Evolutionary conservation across 1,284 basidiomycete species (phyloP), one percentile per base, ranked within the genome.

Genomic region (Rhodofomes roseus): DNA sequence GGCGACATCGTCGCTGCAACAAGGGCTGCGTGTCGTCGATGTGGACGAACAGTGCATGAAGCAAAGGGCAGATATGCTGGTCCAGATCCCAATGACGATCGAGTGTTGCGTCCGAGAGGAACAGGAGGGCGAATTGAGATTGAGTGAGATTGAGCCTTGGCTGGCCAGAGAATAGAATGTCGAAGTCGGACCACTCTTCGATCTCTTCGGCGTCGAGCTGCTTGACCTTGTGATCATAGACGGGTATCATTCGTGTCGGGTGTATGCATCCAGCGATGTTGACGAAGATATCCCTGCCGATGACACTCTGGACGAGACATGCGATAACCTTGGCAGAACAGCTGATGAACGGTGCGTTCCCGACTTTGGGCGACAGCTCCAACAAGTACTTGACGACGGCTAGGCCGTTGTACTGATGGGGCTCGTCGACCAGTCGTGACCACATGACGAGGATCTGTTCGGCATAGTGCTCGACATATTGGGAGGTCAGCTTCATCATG

Each of bases 91-190:
- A 92, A 58, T 87, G 82, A 20, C 90, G 84, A 62, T 93, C 89
- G 20, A 95, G 79, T 0, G 93, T 84, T 36, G 93, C 83, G 65
- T 96, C 92, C 1, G 90, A 87, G 25, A 96, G 81, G 69, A 95
- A 95, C 6, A 96, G 78, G 71, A 96, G 82, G 0, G 95, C 93
- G 67, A 93, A 91, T 69, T 96, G 95, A 1, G 93, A 93, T 0
- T 91, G 85, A 18, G 86, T 87, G 46, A 96, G 73, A 60, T 87
- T 71, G 59, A 88, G 73, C 22, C 85, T 78, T 8, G 89, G 89
- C 59, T 89, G 82, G 58, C 86, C 87, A 0, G 84, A 81, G 66
- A 92, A 91, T n/a, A 92, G 70, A 11, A 84, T 81, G 64, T 88
- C 87, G 31, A 92, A 80, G 68, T 89, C 81, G 53, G 89, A 83